These are phyloP conservation scores for Globisporangium nagaii DNA, from an alignment of 352 stramenopile species.

Conservation along the genomic window DNA sequence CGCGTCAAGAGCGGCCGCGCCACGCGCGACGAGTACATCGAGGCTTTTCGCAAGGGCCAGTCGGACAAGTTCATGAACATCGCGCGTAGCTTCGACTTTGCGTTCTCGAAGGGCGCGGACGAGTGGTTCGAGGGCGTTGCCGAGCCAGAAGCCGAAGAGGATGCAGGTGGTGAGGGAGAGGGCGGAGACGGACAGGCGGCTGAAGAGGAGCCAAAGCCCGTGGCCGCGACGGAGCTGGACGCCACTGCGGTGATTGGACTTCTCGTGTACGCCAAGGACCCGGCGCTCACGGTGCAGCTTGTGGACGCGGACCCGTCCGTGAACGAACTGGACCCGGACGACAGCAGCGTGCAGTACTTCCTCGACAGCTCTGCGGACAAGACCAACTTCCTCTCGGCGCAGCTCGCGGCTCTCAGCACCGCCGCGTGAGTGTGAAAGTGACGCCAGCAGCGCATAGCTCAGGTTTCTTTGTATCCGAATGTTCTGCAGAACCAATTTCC, in stretches of 20 bases:
- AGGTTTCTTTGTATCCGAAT: too few species aligned
- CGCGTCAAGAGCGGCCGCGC: slow-evolving; percentile 13
- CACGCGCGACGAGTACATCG: slow-evolving; percentile 18
- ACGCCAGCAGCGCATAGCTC: too few species aligned
- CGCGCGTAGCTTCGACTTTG: slow-evolving; percentile 29
- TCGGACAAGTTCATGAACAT: slow-evolving; percentile 35
- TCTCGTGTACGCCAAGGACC: slow-evolving; percentile 29
- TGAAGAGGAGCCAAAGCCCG: slow-evolving; percentile 8
- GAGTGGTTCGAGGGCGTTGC: slow-evolving; percentile 11
- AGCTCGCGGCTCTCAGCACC: slow-evolving; percentile 5
- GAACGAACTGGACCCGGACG: slow-evolving; percentile 16
- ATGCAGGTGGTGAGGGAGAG: slow-evolving; percentile 12
- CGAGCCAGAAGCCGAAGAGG: slow-evolving; percentile 14
- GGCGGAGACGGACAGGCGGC: slow-evolving; percentile 2
- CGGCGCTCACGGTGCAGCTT: slow-evolving; percentile 13
- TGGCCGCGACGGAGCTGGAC: slow-evolving; percentile 13
- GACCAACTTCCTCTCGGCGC: slow-evolving; percentile 10
- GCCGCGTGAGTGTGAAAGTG: not conserved
- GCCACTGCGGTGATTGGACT: slow-evolving; percentile 22
- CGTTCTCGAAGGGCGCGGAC: slow-evolving; percentile 17
- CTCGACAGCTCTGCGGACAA: slow-evolving; percentile 9
- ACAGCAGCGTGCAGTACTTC: slow-evolving; percentile 23
- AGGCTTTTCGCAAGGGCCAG: slow-evolving; percentile 14
- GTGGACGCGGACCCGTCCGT: slow-evolving; percentile 8
- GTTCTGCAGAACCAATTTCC: not conserved